Base-by-base conservation (phyloP, 306 rosid species). In the Vigna reflexopilosa region DNA sequence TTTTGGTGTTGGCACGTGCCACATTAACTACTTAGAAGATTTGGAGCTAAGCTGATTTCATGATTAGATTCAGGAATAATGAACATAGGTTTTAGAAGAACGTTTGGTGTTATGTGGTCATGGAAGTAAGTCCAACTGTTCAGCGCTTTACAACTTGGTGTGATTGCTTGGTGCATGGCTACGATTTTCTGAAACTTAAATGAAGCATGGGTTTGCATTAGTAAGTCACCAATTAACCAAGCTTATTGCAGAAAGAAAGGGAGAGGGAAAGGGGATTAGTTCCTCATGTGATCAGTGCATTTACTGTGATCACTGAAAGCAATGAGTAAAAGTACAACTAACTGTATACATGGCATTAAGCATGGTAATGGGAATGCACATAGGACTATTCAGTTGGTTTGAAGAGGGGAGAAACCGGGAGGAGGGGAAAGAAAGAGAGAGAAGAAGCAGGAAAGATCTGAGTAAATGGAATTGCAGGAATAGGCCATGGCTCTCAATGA, bases 51-150 rank as follows among this genome's bases (percentile, higher is more conserved):
- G 57, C 17, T 67, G 56, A 14, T 24, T 55, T 77, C 68, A 28
- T 55, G 9, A 36, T 67, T 12, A 45, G 50, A 78, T 78, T 45
- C 19, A 57, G 81, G 49, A 22, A 38, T 15, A 42, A 44, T 13
- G 62, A 6, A 51, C 7, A 19, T 4, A 50, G 72, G 28, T 49
- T 48, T 75, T 76, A 57, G n/a, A 50, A 32, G 63, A 19, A 50
- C 16, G 63, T 76, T 30, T 40, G 45, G 45, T 40, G 11, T 40
- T 76, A 11, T 22, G 26, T 19, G 54, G 42, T 65, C 54, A 14
- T 12, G 73, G 55, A 65, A 63, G 8, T 49, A 61, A 44, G 45
- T 64, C 12, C 5, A 50, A 49, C 54, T 76, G 28, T 69, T 16
- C 54, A 58, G 49, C 19, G 34, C 51, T 48, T 19, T 75, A 22